Conservation (phyloP, 306 rosid genomes). For the Vachellia pachyceras region DNA sequence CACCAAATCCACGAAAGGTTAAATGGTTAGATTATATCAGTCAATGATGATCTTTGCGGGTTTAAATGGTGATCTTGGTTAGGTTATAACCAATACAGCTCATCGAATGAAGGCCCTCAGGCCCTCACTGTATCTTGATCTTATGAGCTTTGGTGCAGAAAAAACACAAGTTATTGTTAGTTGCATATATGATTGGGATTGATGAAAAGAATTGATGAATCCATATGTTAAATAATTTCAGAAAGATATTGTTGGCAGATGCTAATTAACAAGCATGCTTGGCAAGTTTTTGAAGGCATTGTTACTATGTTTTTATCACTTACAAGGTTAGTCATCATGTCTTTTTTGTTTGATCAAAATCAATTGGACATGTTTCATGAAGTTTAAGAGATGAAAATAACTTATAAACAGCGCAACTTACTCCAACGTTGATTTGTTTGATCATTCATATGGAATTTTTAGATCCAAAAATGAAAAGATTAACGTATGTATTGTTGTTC, state of each 20-base stretch:
- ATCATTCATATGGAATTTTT: no score
- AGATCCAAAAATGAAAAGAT: background rate
- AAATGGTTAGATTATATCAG: background rate
- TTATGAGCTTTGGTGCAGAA: background rate
- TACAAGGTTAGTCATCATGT: no score
- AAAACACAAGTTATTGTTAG: no score
- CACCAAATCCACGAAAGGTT: background rate
- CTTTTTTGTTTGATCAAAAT: background rate
- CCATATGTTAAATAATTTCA: no score
- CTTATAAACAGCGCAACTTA: no score
- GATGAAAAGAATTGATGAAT: background rate
- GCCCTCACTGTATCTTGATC: background rate
- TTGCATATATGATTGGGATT: background rate
- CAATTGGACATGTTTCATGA: background rate
- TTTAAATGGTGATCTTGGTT: background rate
- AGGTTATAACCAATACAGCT: constrained; percentile 15
- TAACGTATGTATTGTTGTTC: background rate
- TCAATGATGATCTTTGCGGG: background rate
- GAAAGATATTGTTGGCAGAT: no score
- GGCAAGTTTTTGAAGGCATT: no score
- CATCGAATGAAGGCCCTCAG: background rate
- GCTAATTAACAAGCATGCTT: no score
- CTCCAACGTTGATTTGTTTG: no score
- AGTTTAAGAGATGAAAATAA: background rate
- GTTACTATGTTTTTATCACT: no score